Conservation (phyloP, 805 yeast genomes). For the Candida anglica region DNA sequence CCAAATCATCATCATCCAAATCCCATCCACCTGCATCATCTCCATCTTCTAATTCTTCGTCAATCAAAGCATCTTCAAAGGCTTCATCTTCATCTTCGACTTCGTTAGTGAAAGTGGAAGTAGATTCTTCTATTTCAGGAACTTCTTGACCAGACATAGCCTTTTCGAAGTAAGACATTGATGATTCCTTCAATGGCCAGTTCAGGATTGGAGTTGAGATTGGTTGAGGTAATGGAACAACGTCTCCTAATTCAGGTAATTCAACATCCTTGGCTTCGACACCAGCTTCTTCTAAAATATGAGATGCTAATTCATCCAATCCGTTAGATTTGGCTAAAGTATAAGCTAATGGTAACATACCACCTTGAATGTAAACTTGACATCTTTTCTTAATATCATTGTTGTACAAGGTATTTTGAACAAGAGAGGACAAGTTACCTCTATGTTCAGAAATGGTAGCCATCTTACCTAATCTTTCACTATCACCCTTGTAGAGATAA, state of each 20-base stretch:
- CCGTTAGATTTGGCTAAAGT: conserved; percentile 89
- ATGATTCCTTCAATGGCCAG: conserved; percentile 82
- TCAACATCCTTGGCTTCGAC: conserved; percentile 58
- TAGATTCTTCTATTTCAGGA: conserved; percentile 45
- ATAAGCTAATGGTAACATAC: conserved; percentile 85
- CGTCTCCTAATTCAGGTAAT: conserved; percentile 50
- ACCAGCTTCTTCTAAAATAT: conserved; percentile 68
- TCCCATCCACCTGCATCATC: conserved; percentile 71
- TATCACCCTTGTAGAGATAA: conserved; percentile 81
- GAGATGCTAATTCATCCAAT: conserved; percentile 67
- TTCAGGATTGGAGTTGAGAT: conserved; percentile 43
- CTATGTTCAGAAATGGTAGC: conserved; percentile 85
- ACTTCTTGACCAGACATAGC: conserved; percentile 77
- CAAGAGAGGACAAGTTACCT: conserved; percentile 71
- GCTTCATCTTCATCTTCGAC: conserved; percentile 17
- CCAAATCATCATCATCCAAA: conserved; percentile 74
- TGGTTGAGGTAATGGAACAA: conserved; percentile 46
- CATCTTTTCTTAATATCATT: conserved; percentile 75
- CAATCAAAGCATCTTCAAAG: conserved; percentile 18
- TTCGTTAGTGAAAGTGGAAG: conserved; percentile 9
- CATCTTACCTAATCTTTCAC: conserved; percentile 74
- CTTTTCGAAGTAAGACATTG: conserved; percentile 77
- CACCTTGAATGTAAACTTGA: conserved; percentile 68
- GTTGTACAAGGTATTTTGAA: conserved; percentile 78
- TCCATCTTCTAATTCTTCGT: conserved; percentile 30